Evolutionary conservation across 495 filamentous ascomycete species (phyloP).

Genomic region (Alectoria sarmentosa): DNA sequence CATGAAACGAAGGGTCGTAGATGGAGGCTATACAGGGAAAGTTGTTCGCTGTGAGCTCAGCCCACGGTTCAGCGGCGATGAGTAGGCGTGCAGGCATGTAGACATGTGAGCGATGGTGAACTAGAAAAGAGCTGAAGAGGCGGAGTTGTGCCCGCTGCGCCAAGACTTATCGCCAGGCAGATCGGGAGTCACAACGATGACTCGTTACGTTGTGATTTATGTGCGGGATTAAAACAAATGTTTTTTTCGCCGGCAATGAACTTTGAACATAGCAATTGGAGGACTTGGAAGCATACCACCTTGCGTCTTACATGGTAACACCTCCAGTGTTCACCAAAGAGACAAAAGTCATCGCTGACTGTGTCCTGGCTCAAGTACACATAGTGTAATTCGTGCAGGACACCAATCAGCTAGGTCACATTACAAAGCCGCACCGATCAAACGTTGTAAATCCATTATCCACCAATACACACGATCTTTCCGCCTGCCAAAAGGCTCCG

Average conservation of each 20-base stretch:
- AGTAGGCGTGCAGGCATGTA: no score
- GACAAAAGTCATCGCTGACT: background rate
- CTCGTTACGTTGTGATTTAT: no score
- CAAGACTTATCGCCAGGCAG: background rate
- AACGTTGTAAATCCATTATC: no score
- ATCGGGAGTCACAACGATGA: background rate
- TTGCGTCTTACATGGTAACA: background rate
- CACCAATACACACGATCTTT: no score
- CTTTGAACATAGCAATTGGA: no score
- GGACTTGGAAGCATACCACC: background rate
- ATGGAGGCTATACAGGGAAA: background rate
- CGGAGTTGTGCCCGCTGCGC: slow-evolving; percentile 1
- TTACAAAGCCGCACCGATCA: background rate
- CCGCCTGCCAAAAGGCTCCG: no score
- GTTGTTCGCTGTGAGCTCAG: background rate
- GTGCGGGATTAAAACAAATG: no score
- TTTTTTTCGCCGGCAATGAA: no score
- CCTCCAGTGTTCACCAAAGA: no score
- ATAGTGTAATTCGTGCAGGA: background rate
- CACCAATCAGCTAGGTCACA: background rate
- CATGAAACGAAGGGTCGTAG: background rate
- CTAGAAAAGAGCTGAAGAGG: background rate
- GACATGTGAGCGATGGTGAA: background rate
- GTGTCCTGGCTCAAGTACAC: background rate
- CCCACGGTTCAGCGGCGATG: background rate